A percentile compares a stretch with the other conserved stretches of the same genome.
These are phyloP conservation scores for Rhododendron ferrugineum DNA, from an alignment of 148 eudicot genomes.

Conservation along the genomic window DNA sequence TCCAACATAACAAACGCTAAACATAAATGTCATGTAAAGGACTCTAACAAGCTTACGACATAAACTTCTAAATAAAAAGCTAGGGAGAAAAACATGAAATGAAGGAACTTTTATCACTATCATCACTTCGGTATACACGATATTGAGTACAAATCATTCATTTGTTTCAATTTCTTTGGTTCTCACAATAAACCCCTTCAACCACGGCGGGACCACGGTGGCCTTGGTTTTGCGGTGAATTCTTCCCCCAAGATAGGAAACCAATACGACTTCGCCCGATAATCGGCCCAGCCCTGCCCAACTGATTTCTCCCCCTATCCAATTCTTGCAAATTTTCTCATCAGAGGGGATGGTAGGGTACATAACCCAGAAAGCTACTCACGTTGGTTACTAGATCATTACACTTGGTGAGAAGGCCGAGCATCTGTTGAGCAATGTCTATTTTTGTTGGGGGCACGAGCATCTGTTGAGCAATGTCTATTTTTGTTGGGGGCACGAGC, in stretches of 20 bases:
- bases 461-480: constrained; percentile 62
- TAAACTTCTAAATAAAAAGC: background rate
- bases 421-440: constrained; percentile 63
- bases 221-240: background rate
- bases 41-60: background rate
- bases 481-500: constrained; percentile 18
- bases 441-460: constrained; percentile 13
- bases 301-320: background rate
- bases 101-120: background rate
- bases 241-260: background rate
- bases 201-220: background rate
- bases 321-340: background rate
- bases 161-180: background rate
- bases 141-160: background rate
- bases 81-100: background rate
- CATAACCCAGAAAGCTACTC: constrained; percentile 48
- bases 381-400: constrained; percentile 57
- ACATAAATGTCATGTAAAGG: background rate
- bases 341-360: constrained; percentile 68
- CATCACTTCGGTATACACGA: background rate
- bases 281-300: background rate
- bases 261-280: background rate
- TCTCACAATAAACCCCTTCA: background rate
- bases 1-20: background rate
- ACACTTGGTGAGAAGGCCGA: constrained; percentile 56